Conservation (phyloP, 192 early-diverging fungal species). For the Allomyces macrogynus region DNA sequence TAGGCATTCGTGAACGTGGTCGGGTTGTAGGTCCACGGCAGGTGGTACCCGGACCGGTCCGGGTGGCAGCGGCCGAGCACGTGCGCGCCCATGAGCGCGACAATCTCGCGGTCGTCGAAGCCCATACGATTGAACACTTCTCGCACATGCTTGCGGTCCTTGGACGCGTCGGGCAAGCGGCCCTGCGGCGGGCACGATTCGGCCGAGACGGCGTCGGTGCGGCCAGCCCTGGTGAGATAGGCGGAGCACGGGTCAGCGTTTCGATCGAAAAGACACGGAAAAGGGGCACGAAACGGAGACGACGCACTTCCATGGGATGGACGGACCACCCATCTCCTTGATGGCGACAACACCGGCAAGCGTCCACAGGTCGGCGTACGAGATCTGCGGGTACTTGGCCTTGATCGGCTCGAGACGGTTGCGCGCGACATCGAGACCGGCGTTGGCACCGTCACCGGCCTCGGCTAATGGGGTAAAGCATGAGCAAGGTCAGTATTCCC, state of each 20-base stretch:
- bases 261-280: neutral
- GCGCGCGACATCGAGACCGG: conserved; percentile 26
- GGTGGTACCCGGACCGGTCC: conserved; percentile 38
- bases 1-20: conserved; percentile 24
- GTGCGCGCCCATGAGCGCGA: conserved; percentile 46
- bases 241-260: conserved; percentile 4
- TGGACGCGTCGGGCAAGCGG: conserved; percentile 41
- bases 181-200: conserved; percentile 36
- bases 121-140: conserved; percentile 50
- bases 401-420: conserved; percentile 40
- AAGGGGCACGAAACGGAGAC: neutral
- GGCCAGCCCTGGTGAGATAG: conserved; percentile 4
- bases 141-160: conserved; percentile 31
- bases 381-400: conserved; percentile 32
- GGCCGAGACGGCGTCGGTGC: conserved; percentile 28
- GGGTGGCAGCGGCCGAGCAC: conserved; percentile 39
- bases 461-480: conserved; percentile 18
- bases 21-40: conserved; percentile 24
- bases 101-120: conserved; percentile 45
- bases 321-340: conserved; percentile 48
- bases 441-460: conserved; percentile 43
- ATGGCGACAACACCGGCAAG: conserved; percentile 46
- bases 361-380: conserved; percentile 59
- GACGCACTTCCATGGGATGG: conserved; percentile 30
- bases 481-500: neutral